Evolutionary conservation across 306 rosid genomes (phyloP).

Genomic region (Prunus kanzakura): DNA sequence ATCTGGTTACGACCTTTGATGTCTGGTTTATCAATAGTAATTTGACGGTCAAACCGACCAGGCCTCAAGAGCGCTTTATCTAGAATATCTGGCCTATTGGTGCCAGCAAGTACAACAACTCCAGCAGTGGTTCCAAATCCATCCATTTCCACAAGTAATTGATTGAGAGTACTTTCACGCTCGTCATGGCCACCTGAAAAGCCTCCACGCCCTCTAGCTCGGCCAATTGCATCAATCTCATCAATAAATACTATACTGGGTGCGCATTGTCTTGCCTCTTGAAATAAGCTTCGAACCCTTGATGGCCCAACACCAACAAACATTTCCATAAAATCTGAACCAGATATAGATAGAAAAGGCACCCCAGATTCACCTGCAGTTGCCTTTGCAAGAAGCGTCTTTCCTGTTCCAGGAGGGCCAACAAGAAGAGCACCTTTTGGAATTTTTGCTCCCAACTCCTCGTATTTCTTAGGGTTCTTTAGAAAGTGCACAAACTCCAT

Average conservation of each 20-base stretch:
- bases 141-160: constrained; percentile 95
- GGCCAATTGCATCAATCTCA: constrained; percentile 96
- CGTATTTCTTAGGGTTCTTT: constrained; percentile 84
- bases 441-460: constrained; percentile 92
- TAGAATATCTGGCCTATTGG: constrained; percentile 91
- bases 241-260: constrained; percentile 94
- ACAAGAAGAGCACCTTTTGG: constrained; percentile 97
- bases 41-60: constrained; percentile 86
- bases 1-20: constrained; percentile 91
- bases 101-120: constrained; percentile 95
- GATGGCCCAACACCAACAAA: constrained; percentile 98
- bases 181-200: constrained; percentile 79
- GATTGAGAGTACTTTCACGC: constrained; percentile 95
- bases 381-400: constrained; percentile 94
- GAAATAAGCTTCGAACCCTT: constrained; percentile 90
- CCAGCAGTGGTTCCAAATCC: constrained; percentile 95
- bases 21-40: constrained; percentile 77
- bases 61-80: constrained; percentile 90
- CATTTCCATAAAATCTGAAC: constrained; percentile 96
- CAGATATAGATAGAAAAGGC: constrained; percentile 92
- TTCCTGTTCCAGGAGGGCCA: constrained; percentile 98
- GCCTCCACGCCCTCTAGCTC: constrained; percentile 95
- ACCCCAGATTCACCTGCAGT: constrained; percentile 96
- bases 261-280: constrained; percentile 90
- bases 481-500: constrained; percentile 97